Evolutionary conservation across 345 rosid genomes (phyloP), one percentile per base, ranked within the genome.

Genomic region (Atalantia buxifolia): DNA sequence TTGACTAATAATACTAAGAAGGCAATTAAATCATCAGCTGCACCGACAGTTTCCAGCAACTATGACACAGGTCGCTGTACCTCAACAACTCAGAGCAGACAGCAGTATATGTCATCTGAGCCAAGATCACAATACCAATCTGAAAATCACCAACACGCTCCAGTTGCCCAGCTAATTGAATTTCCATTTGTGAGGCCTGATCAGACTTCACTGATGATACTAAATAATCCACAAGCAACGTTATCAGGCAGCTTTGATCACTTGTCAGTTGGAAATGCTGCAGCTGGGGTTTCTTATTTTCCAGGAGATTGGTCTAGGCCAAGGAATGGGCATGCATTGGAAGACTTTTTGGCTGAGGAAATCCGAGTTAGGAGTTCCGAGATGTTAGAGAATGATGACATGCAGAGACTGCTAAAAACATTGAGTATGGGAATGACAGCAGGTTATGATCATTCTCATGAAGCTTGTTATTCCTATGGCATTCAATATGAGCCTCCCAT

Each of bases 361-460:
- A 83, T 95, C 67, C 85, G 97, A 69, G 21, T 87, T 22, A 89
- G 94, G 83, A 95, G 99, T 83, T 87, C 89, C 8, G 98, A 93
- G 81, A 95, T 93, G 98, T 87, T 95, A 67, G 93, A 92, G 69
- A 85, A 83, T 30, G 96, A 93, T 67, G 97, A 95, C 77, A 92
- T 95, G 98, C 99, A 95, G 86, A 89, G 90, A 77, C 86, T 95
- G 78, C 86, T 95, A 48, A 89, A 83, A 77, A 87, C 93, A 33
- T 85, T 90, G 56, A 59, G 80, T 31, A 70, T 74, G 80, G 77
- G 89, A 78, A 84, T 84, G 89, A 86, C 86, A 38, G 48, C 81
- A 3, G 85, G 88, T 77, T 89, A 87, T 83, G 90, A 85, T 72
- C 88, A 85, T 56, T 28, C 89, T 0, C 88, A 87, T 48, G 95